Percentiles rank a stretch among this genome's conserved stretches.
Conservation (phyloP, 257 asterid genomes). For the Galeopsis tetrahit region DNA sequence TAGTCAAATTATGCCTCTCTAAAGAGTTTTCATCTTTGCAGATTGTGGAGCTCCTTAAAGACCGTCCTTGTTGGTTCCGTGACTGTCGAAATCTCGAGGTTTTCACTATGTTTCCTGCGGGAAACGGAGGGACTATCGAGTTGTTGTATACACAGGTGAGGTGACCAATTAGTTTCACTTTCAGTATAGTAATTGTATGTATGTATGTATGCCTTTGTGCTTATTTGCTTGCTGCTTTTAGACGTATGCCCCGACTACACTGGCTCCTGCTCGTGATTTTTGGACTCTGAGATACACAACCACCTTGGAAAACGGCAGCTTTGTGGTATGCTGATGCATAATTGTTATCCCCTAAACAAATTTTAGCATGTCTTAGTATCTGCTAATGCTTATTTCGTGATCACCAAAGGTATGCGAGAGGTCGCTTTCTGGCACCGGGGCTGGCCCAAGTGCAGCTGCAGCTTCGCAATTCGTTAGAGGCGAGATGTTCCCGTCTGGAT, state of each 20-base stretch:
- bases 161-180: constrained; percentile 16
- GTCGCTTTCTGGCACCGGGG: constrained; percentile 92
- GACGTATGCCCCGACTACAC: constrained; percentile 92
- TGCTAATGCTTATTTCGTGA: too few relatives aligned
- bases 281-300: constrained; percentile 98
- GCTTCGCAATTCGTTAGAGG: constrained; percentile 90
- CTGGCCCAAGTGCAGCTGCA: constrained; percentile 74
- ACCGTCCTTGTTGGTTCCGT: constrained; percentile 94
- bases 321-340: constrained; percentile 49
- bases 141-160: constrained; percentile 81
- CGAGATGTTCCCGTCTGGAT: constrained; percentile 93
- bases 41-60: constrained; percentile 99
- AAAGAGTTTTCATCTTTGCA: constrained; percentile 32
- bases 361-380: too few relatives aligned
- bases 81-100: constrained; percentile 94
- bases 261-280: constrained; percentile 97
- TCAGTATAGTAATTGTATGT: too few relatives aligned
- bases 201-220: too few relatives aligned
- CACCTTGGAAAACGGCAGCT: constrained; percentile 87
- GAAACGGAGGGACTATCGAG: constrained; percentile 93
- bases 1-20: neutral
- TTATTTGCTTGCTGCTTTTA: constrained; percentile 36
- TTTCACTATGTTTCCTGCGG: constrained; percentile 89
- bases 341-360: too few relatives aligned
- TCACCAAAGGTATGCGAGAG: constrained; percentile 79